These are phyloP conservation scores for Dictyostelium gargantuum DNA, from an alignment of 208 protist genomes.

Conservation along the genomic window DNA sequence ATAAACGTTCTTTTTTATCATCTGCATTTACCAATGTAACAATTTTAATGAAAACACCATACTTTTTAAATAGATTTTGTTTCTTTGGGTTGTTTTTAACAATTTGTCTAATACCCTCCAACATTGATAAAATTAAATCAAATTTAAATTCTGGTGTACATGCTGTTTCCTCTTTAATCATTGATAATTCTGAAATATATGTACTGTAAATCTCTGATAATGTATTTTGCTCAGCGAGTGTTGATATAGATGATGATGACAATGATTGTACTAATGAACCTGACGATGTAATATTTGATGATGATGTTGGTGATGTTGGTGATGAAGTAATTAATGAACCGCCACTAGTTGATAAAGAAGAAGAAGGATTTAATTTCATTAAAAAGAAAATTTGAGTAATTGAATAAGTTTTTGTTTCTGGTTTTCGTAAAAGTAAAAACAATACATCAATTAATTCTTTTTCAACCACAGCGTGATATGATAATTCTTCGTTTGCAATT, in stretches of 20 bases:
- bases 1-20: slow-evolving; percentile 4
- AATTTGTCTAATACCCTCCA: slow-evolving; percentile 38
- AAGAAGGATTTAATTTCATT: slow-evolving; percentile 33
- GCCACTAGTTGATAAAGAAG: neutral
- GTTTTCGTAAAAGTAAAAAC: neutral
- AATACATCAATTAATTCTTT: slow-evolving; percentile 4
- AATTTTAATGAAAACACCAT: slow-evolving; percentile 49
- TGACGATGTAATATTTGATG: neutral
- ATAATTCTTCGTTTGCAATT: slow-evolving; percentile 20
- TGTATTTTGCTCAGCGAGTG: neutral
- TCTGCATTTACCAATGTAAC: slow-evolving; percentile 24
- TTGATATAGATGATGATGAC: neutral
- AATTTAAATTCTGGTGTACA: neutral
- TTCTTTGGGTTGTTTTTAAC: slow-evolving; percentile 43
- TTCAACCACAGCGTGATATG: neutral
- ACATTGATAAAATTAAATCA: slow-evolving; percentile 19
- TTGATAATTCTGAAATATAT: slow-evolving; percentile 34
- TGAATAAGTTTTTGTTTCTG: slow-evolving; percentile 22
- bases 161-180: neutral
- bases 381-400: slow-evolving; percentile 18
- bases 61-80: slow-evolving; percentile 46
- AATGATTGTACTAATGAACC: neutral
- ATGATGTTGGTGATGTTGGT: neutral
- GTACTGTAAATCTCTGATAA: neutral
- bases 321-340: neutral